Percentiles rank a stretch among this genome's conserved stretches.
phyloP scores from a whole-genome alignment of 169 alveolate species.

The Babesia ovata region DNA sequence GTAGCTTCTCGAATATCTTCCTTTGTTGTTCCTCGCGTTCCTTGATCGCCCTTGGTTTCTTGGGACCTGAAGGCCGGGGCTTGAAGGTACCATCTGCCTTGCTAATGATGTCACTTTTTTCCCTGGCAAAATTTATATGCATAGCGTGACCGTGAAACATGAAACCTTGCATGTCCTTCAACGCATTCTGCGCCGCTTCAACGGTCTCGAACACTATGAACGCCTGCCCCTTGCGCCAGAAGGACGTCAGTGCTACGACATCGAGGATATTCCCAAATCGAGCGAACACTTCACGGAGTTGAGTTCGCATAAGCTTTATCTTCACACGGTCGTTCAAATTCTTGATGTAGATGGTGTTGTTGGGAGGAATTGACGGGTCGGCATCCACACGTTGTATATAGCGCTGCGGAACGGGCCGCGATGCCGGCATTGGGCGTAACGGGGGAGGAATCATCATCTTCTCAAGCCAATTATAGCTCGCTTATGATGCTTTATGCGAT shows the following conservation, averaged over 20 bases:
- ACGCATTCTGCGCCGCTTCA: constrained; percentile 78
- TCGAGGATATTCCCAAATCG: constrained; percentile 76
- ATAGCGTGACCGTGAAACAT: constrained; percentile 76
- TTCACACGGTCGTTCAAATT: constrained; percentile 76
- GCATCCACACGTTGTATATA: constrained; percentile 69
- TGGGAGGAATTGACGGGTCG: constrained; percentile 76
- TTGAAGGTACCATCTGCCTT: constrained; percentile 80
- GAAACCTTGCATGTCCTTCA: constrained; percentile 78
- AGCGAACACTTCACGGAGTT: constrained; percentile 68
- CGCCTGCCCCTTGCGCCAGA: constrained; percentile 86
- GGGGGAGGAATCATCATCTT: constrained; percentile 30
- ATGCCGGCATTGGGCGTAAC: neutral
- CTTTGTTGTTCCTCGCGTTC: constrained; percentile 77
- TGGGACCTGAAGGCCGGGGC: constrained; percentile 78
- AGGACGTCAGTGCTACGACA: constrained; percentile 80
- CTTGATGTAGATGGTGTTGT: constrained; percentile 74
- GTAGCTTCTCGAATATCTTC: constrained; percentile 71
- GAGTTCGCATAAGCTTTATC: constrained; percentile 64
- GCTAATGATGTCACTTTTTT: constrained; percentile 78
- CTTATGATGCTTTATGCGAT: too few species aligned
- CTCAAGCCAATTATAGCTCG: neutral
- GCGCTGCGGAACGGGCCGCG: constrained; percentile 46
- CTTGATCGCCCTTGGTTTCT: constrained; percentile 78
- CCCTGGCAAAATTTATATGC: constrained; percentile 79
- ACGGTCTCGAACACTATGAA: constrained; percentile 76